phyloP scores from a whole-genome alignment of 1,284 basidiomycete genomes.

The Neonothopanus nambi region DNA sequence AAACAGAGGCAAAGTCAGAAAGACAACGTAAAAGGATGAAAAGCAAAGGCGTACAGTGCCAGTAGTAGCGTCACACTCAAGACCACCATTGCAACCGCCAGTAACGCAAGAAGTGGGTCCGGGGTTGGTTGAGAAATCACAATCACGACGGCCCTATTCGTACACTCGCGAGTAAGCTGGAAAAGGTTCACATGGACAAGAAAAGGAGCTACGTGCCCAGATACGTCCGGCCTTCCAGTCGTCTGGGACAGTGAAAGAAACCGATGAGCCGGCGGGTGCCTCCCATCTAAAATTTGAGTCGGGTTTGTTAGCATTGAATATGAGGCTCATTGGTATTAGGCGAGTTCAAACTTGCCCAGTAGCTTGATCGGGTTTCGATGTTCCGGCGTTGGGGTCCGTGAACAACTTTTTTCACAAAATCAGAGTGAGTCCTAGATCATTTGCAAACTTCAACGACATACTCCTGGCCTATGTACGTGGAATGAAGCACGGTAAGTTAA shows the following conservation, averaged over 20 bases:
- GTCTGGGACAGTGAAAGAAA: slow-evolving; percentile 32
- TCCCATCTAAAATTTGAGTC: slow-evolving; percentile 29
- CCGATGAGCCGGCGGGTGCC: slow-evolving; percentile 23
- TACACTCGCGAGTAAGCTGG: too few species aligned
- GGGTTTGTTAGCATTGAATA: too few species aligned
- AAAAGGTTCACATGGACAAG: not conserved
- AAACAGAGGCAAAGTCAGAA: too few species aligned
- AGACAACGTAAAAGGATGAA: too few species aligned
- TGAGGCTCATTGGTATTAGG: too few species aligned
- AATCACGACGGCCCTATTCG: slow-evolving; percentile 39
- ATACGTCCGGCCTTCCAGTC: slow-evolving; percentile 38
- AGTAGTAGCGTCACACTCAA: slow-evolving; percentile 39
- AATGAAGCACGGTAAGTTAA: not conserved
- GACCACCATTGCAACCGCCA: slow-evolving; percentile 49
- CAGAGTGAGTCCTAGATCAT: not conserved
- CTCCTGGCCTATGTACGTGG: slow-evolving; percentile 10
- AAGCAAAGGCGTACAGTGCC: slow-evolving; percentile 33
- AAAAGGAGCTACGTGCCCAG: slow-evolving; percentile 23
- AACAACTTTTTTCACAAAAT: slow-evolving; percentile 14
- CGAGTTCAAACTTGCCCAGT: slow-evolving; percentile 22
- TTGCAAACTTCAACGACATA: not conserved
- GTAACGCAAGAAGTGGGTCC: slow-evolving; percentile 43
- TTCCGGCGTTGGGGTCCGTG: slow-evolving; percentile 21
- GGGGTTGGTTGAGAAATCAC: slow-evolving; percentile 29
- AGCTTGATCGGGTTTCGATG: slow-evolving; percentile 17